Evolutionary conservation across 2,329 filamentous ascomycete genomes (phyloP).

Genomic region (Trichoderma atrobrunneum): DNA sequence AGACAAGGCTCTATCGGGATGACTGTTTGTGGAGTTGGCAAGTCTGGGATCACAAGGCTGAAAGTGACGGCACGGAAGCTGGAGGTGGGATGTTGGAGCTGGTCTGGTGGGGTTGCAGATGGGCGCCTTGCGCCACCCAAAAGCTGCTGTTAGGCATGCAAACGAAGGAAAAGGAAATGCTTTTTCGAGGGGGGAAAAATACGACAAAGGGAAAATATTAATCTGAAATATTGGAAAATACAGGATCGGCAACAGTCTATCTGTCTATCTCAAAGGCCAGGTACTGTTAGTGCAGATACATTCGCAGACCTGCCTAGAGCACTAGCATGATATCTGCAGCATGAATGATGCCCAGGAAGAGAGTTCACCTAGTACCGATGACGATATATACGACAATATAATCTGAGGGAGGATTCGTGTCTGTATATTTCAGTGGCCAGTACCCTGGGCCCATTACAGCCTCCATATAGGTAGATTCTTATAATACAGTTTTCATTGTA

Average conservation of each 20-base stretch:
- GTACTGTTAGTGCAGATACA: neutral
- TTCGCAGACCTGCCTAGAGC: neutral
- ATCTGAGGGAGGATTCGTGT: neutral
- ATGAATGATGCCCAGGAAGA: no score
- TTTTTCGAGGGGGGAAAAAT: neutral
- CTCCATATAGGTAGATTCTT: constrained; percentile 21
- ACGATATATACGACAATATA: neutral
- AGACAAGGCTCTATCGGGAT: neutral
- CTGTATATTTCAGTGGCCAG: neutral
- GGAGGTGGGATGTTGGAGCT: constrained; percentile 10
- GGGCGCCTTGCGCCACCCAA: neutral
- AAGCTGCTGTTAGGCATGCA: neutral
- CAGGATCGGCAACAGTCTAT: neutral
- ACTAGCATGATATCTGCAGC: no score
- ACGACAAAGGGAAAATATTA: neutral
- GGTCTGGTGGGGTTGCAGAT: constrained; percentile 14
- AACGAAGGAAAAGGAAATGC: neutral
- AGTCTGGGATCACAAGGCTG: constrained; percentile 6
- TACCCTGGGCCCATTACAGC: neutral
- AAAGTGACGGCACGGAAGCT: constrained; percentile 16
- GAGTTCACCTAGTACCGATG: neutral
- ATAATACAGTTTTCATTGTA: constrained; percentile 32
- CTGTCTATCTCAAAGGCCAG: neutral
- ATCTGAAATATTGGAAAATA: neutral
- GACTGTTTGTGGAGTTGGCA: neutral